These are phyloP conservation scores for Colletotrichum cuscutae DNA, from an alignment of 2,329 filamentous ascomycete species.

Conservation along the genomic window DNA sequence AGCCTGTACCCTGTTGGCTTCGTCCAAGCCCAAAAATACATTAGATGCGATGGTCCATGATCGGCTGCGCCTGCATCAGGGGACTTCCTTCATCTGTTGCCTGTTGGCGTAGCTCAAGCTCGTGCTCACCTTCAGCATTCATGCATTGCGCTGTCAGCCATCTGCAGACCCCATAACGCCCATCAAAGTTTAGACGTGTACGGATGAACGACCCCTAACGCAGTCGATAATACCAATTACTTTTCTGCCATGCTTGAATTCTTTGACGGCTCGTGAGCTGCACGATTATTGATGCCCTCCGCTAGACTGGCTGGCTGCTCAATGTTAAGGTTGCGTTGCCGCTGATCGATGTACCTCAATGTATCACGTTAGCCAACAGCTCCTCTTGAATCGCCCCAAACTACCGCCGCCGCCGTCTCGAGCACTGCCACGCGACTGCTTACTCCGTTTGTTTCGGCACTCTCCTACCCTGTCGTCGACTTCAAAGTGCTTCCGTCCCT, in stretches of 20 bases:
- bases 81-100: neutral
- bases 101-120: neutral
- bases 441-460: slow-evolving; percentile 14
- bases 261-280: too few species aligned
- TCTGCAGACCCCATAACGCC: neutral
- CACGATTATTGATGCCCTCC: too few species aligned
- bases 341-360: neutral
- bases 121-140: neutral
- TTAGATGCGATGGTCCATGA: neutral
- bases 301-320: neutral
- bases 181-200: neutral
- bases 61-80: neutral
- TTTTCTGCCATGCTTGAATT: neutral
- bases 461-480: neutral
- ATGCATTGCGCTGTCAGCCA: neutral
- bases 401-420: neutral
- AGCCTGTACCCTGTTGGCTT: neutral
- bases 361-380: neutral
- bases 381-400: neutral
- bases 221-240: neutral
- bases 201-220: neutral
- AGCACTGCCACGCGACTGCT: slow-evolving; percentile 30
- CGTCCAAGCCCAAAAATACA: neutral
- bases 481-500: neutral
- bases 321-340: neutral